Evolutionary conservation across 2,329 filamentous ascomycete genomes (phyloP).

Genomic region (Ceratocystis huliohia): DNA sequence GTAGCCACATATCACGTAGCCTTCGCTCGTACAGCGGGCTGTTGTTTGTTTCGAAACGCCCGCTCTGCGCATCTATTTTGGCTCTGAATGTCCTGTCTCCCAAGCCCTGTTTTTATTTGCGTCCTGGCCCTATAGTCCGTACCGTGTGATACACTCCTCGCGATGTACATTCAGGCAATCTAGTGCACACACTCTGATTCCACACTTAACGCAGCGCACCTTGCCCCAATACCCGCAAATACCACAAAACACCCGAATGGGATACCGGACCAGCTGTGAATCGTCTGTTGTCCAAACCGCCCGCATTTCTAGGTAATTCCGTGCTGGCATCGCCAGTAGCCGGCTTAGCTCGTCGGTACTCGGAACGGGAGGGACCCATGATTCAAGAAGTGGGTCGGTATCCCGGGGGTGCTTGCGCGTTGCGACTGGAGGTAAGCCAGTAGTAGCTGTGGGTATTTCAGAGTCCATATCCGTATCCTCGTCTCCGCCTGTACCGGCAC

Average conservation of each 20-base stretch:
- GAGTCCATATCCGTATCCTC: neutral
- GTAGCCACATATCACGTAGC: too few relatives aligned
- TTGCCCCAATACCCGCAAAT: slow-evolving; percentile 74
- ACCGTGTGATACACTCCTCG: slow-evolving; percentile 57
- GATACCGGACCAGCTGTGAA: slow-evolving; percentile 33
- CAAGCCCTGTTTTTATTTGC: neutral
- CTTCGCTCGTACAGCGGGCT: too few relatives aligned
- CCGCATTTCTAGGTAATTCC: slow-evolving; percentile 54
- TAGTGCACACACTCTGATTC: slow-evolving; percentile 62
- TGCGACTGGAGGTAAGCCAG: neutral
- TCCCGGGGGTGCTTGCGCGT: slow-evolving; percentile 35
- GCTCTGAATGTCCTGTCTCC: neutral
- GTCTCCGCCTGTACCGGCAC: neutral
- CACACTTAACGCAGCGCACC: slow-evolving; percentile 64
- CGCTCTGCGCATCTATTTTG: neutral
- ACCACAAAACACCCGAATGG: slow-evolving; percentile 57
- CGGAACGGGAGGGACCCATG: slow-evolving; percentile 45
- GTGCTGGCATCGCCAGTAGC: slow-evolving; percentile 49
- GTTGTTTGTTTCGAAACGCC: neutral
- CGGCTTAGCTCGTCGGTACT: slow-evolving; percentile 49
- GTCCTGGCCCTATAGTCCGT: slow-evolving; percentile 33
- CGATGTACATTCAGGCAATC: slow-evolving; percentile 61
- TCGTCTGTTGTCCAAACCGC: slow-evolving; percentile 33
- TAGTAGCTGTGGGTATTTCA: neutral
- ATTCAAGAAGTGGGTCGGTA: slow-evolving; percentile 44